Conservation (phyloP, 768 basidiomycete species). For the Podaxis sp. region DNA sequence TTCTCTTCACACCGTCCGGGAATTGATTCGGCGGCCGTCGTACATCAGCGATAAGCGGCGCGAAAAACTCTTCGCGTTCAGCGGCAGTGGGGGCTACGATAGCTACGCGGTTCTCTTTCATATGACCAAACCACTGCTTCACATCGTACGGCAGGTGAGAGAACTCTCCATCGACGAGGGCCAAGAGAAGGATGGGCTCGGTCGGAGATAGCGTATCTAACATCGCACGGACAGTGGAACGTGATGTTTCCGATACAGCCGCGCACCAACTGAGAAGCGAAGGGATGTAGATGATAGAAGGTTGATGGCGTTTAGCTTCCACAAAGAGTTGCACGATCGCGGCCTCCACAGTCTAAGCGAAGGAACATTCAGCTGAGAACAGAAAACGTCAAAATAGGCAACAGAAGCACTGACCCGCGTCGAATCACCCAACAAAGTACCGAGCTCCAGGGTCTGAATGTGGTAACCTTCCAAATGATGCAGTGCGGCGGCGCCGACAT, state of each 20-base stretch:
- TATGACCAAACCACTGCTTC: slow-evolving; percentile 85
- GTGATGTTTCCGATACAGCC: slow-evolving; percentile 79
- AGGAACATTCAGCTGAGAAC: slow-evolving; percentile 6
- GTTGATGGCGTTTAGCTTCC: slow-evolving; percentile 96
- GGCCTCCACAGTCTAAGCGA: slow-evolving; percentile 77
- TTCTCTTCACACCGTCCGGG: slow-evolving; percentile 83
- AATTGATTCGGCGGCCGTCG: slow-evolving; percentile 81
- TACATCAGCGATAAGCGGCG: slow-evolving; percentile 66
- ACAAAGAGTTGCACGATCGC: slow-evolving; percentile 93
- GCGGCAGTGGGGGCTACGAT: slow-evolving; percentile 50
- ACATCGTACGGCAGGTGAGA: slow-evolving; percentile 77
- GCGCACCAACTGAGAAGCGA: slow-evolving; percentile 84
- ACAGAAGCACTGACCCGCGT: slow-evolving; percentile 61
- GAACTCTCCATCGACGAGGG: slow-evolving; percentile 80
- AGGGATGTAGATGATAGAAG: slow-evolving; percentile 94
- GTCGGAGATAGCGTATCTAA: slow-evolving; percentile 88
- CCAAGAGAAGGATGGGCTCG: slow-evolving; percentile 92
- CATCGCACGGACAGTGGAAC: slow-evolving; percentile 85
- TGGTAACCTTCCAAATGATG: slow-evolving; percentile 97
- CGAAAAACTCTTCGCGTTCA: slow-evolving; percentile 77
- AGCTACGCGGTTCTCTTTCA: slow-evolving; percentile 71
- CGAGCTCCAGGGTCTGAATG: slow-evolving; percentile 91
- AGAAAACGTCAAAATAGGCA: background rate
- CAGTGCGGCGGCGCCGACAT: slow-evolving; percentile 85
- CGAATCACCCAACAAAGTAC: slow-evolving; percentile 84